These are phyloP conservation scores for Talaromyces rugulosus DNA, from an alignment of 2,329 filamentous ascomycete genomes.

Conservation along the genomic window DNA sequence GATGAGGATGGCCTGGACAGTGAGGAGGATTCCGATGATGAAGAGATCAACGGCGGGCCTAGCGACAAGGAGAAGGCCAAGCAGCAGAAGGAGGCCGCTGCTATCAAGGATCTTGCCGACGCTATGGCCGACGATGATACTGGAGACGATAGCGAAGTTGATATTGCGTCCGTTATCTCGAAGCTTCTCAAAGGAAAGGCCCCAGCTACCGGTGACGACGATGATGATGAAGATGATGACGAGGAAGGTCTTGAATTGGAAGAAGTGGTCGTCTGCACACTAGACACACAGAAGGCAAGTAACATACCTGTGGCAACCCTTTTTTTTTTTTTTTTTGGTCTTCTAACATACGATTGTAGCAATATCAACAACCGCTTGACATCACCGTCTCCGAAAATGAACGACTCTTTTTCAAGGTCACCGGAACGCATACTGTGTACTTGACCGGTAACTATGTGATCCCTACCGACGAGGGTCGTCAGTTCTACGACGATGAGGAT, in stretches of 20 bases:
- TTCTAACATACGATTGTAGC: conserved; percentile 47
- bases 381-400: conserved; percentile 87
- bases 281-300: conserved; percentile 85
- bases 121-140: conserved; percentile 56
- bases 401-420: conserved; percentile 86
- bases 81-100: conserved; percentile 75
- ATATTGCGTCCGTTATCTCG: conserved; percentile 53
- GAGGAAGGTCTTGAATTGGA: conserved; percentile 65
- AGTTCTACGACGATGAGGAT: conserved; percentile 45
- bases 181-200: conserved; percentile 64
- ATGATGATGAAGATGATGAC: conserved; percentile 55
- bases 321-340: not conserved
- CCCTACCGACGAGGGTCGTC: conserved; percentile 53
- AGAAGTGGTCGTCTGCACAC: conserved; percentile 91
- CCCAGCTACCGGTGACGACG: conserved; percentile 62
- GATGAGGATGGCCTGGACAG: conserved; percentile 42
- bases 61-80: conserved; percentile 88
- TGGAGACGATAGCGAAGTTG: conserved; percentile 57
- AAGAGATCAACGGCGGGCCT: conserved; percentile 80
- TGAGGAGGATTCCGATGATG: conserved; percentile 57
- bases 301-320: not conserved
- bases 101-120: conserved; percentile 72
- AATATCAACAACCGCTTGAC: conserved; percentile 92
- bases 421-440: conserved; percentile 83
- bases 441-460: conserved; percentile 96